Percentiles rank a stretch among this genome's conserved stretches.
phyloP scores from a whole-genome alignment of 306 rosid species.

The Gleditsia sinensis region DNA sequence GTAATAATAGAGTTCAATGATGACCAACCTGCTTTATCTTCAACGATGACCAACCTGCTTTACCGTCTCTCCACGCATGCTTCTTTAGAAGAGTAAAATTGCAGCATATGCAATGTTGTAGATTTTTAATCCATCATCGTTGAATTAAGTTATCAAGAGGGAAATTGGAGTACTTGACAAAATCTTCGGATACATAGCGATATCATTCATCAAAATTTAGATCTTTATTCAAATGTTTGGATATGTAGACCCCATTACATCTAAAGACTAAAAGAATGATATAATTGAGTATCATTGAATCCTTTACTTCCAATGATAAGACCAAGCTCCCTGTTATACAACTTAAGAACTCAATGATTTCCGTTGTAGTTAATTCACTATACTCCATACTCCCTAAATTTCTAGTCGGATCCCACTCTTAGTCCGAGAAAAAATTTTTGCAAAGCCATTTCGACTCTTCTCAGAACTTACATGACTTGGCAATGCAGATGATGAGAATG shows the following conservation, averaged over 20 bases:
- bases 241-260: slow-evolving; percentile 6
- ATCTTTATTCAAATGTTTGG: background rate
- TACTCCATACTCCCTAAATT: slow-evolving; percentile 43
- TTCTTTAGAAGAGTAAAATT: no score
- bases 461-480: slow-evolving; percentile 60
- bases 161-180: no score
- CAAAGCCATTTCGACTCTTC: slow-evolving; percentile 84
- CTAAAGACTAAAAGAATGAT: background rate
- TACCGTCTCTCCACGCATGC: no score
- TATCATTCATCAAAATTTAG: background rate
- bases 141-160: no score
- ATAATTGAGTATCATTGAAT: slow-evolving; percentile 1
- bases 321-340: slow-evolving; percentile 36
- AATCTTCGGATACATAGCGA: no score
- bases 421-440: slow-evolving; percentile 88
- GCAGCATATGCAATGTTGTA: no score
- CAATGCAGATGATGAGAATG: slow-evolving; percentile 46
- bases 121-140: no score
- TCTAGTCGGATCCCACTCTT: slow-evolving; percentile 87
- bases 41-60: no score
- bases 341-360: slow-evolving; percentile 35
- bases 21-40: no score
- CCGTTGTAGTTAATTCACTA: background rate
- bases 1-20: slow-evolving; percentile 19
- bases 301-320: slow-evolving; percentile 19